phyloP scores from a whole-genome alignment of 1,284 basidiomycete genomes.

The Mixia osmundae region DNA sequence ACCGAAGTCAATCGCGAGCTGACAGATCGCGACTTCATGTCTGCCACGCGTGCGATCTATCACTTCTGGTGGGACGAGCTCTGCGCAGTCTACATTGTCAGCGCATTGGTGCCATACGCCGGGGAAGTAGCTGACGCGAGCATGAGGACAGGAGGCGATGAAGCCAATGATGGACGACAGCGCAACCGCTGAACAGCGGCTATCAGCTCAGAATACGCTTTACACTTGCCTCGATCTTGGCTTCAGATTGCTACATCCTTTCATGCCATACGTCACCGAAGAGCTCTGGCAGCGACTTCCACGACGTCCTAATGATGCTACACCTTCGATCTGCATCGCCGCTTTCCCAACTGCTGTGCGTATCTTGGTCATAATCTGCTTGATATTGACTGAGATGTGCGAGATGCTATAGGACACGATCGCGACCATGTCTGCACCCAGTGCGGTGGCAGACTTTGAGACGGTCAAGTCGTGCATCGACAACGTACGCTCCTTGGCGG shows the following conservation, averaged over 20 bases:
- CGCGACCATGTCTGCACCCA: conserved; percentile 10
- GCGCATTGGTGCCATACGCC: conserved; percentile 18
- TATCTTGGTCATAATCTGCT: conserved; percentile 9
- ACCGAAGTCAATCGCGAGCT: conserved; percentile 52
- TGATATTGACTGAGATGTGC: background rate
- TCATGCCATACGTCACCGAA: conserved; percentile 98
- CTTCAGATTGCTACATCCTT: conserved; percentile 73
- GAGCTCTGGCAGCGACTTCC: conserved; percentile 95
- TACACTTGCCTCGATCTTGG: conserved; percentile 87
- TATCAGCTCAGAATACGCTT: conserved; percentile 81
- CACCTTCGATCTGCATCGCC: conserved; percentile 71
- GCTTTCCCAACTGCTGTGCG: conserved; percentile 55
- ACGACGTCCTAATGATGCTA: conserved; percentile 51
- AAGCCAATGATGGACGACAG: conserved; percentile 79
- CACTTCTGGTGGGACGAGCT: conserved; percentile 98
- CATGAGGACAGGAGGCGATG: conserved; percentile 57
- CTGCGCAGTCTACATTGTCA: conserved; percentile 90
- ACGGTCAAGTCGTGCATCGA: conserved; percentile 59
- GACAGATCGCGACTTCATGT: conserved; percentile 71
- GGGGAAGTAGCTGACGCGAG: conserved; percentile 5
- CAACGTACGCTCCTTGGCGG: conserved; percentile 59
- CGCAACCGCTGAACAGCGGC: conserved; percentile 33
- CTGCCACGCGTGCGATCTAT: conserved; percentile 59
- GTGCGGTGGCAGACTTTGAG: conserved; percentile 57
- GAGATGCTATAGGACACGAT: conserved; percentile 9